These are phyloP conservation scores for Toxoplasma gondii DNA, from an alignment of 169 alveolate species.

Conservation along the genomic window DNA sequence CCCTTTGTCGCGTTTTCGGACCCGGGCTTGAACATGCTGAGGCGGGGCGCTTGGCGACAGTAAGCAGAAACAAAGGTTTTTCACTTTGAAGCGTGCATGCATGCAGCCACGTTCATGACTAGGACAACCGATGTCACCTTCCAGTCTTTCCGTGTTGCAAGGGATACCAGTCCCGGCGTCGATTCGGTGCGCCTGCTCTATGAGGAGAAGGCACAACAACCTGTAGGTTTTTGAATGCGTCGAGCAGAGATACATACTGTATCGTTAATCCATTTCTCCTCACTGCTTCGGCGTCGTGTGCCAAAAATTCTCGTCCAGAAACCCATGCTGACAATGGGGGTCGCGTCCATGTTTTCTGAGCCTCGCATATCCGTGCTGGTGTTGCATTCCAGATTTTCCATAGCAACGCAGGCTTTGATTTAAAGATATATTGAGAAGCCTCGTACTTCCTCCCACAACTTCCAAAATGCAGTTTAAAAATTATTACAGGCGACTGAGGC, in stretches of 20 bases:
- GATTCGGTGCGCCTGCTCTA: not conserved
- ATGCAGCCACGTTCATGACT: not conserved
- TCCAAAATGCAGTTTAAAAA: too few relatives aligned
- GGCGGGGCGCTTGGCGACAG: not conserved
- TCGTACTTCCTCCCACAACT: too few relatives aligned
- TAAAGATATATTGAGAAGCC: too few relatives aligned
- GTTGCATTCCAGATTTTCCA: too few relatives aligned
- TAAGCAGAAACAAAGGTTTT: not conserved
- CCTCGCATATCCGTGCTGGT: too few relatives aligned
- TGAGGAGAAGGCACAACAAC: not conserved
- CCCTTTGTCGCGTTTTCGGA: constrained; percentile 46
- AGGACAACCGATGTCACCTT: not conserved
- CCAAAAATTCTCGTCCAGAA: too few relatives aligned
- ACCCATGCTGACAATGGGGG: too few relatives aligned
- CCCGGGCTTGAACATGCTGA: not conserved
- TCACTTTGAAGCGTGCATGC: not conserved
- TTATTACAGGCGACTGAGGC: too few relatives aligned
- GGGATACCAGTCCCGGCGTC: not conserved
- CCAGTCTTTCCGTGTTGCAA: not conserved
- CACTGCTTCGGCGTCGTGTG: too few relatives aligned
- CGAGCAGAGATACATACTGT: not conserved
- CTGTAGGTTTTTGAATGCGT: not conserved
- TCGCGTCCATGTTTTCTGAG: too few relatives aligned
- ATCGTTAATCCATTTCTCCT: too few relatives aligned
- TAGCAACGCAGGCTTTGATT: too few relatives aligned